phyloP scores from a whole-genome alignment of 2,329 filamentous ascomycete species.

The Sarocladium oryzae region DNA sequence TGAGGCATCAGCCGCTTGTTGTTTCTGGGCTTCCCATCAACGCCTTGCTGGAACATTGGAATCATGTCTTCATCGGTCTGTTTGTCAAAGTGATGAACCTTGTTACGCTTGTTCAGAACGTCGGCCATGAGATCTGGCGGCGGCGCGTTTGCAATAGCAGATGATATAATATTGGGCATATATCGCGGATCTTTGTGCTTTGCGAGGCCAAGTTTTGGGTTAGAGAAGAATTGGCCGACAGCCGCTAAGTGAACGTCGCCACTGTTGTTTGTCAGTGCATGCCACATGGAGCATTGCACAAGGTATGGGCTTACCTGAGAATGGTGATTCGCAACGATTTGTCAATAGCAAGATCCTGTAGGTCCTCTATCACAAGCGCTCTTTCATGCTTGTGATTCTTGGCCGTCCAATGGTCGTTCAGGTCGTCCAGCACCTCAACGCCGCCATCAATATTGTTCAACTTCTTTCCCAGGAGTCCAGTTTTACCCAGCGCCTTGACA shows the following conservation, averaged over 20 bases:
- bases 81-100: conserved; percentile 62
- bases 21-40: conserved; percentile 83
- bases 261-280: conserved; percentile 32
- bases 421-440: conserved; percentile 82
- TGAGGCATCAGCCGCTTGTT: conserved; percentile 86
- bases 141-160: conserved; percentile 88
- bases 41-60: conserved; percentile 81
- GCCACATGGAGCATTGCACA: conserved; percentile 28
- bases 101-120: conserved; percentile 89
- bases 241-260: conserved; percentile 92
- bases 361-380: conserved; percentile 76
- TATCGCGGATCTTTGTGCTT: conserved; percentile 94
- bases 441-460: conserved; percentile 88
- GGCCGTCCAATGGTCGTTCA: conserved; percentile 97
- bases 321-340: conserved; percentile 91
- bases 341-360: conserved; percentile 88
- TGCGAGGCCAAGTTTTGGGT: conserved; percentile 68
- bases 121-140: conserved; percentile 85
- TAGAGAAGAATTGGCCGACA: conserved; percentile 91
- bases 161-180: conserved; percentile 93
- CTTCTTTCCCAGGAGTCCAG: conserved; percentile 71
- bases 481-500: conserved; percentile 78
- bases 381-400: conserved; percentile 91
- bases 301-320: conserved; percentile 42
- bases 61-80: conserved; percentile 95